phyloP scores from a whole-genome alignment of 2,329 filamentous ascomycete species.

The Botrytis galanthina region DNA sequence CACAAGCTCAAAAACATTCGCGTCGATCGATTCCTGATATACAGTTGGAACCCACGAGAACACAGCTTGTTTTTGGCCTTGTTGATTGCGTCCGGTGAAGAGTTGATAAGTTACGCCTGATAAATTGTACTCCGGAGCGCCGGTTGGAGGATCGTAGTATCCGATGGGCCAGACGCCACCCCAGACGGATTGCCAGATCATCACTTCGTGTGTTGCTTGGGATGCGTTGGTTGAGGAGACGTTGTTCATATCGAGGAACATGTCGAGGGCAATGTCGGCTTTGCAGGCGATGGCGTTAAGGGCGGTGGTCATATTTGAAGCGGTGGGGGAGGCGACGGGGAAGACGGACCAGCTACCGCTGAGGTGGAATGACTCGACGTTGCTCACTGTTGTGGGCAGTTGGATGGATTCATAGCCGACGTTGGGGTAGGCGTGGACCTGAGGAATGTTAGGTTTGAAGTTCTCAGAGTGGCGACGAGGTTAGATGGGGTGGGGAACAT shows the following conservation, averaged over 20 bases:
- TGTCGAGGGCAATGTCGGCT: constrained; percentile 19
- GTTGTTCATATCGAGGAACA: constrained; percentile 8
- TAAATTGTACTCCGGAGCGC: constrained; percentile 6
- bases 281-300: constrained; percentile 12
- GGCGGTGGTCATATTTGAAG: neutral
- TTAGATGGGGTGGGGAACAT: neutral
- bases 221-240: constrained; percentile 4
- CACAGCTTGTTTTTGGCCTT: constrained; percentile 13
- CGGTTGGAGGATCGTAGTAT: neutral
- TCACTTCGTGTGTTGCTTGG: constrained; percentile 9
- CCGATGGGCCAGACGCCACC: constrained; percentile 20
- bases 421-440: constrained; percentile 19
- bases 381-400: constrained; percentile 16
- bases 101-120: constrained; percentile 4
- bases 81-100: constrained; percentile 5
- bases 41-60: constrained; percentile 9
- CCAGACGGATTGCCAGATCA: constrained; percentile 20
- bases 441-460: neutral
- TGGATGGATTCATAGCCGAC: constrained; percentile 13
- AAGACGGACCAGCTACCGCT: constrained; percentile 19
- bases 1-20: neutral
- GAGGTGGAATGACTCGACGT: constrained; percentile 19
- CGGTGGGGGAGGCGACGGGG: neutral
- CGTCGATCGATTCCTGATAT: constrained; percentile 10
- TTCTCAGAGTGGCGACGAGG: neutral